Base-by-base conservation (phyloP, 2,329 filamentous ascomycete species). In the Penicillium sp. region DNA sequence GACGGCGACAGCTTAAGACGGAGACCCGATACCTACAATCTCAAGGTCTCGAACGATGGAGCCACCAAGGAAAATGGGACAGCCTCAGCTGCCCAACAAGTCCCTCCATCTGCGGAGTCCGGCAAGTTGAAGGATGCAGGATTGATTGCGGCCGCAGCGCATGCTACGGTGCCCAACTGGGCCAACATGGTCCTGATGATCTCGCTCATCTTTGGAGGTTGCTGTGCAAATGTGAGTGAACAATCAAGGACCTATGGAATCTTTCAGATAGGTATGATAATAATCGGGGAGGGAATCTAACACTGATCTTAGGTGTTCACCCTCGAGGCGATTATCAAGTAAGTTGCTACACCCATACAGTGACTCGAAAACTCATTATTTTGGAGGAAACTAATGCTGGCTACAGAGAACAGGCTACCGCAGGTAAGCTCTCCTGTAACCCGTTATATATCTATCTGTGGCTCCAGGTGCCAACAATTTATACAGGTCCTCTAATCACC, bases 311-410 rank as follows among this genome's bases (percentile, higher is more conserved):
- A 96, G 87, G 91, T 97, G n/a, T 97, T 96, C 76, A 91, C 93
- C 40, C 82, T 99, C 54, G 94, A 99, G 75, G 89, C 90, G 45
- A 96, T 97, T 66, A 86, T 99, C 70, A 95, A 94, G 89, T 94
- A 78, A 83, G 87, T 78, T 22, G 4, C 9, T 22, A 7, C 18
- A 11, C 18, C 8, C 11, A 37, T 40, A 40, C 27, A 20, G 20
- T 12, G 15, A 14, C 18, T 15, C 15, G 22, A 22, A 18, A 29
- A 27, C 15, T 5, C 23, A 25, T 23, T 4, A 11, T n/a, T 35
- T 25, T n/a, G 35, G 18, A 12, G 23, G 9, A 47, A 22, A 8
- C 46, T 40, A 50, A 53, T 43, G 44, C 63, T 66, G 42, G n/a
- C 12, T 42, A 12, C 61, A 93, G 90, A 74, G 87, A 90, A 71